Conservation (phyloP, 116 monocot genomes). For the Phalaenopsis hybrid region DNA sequence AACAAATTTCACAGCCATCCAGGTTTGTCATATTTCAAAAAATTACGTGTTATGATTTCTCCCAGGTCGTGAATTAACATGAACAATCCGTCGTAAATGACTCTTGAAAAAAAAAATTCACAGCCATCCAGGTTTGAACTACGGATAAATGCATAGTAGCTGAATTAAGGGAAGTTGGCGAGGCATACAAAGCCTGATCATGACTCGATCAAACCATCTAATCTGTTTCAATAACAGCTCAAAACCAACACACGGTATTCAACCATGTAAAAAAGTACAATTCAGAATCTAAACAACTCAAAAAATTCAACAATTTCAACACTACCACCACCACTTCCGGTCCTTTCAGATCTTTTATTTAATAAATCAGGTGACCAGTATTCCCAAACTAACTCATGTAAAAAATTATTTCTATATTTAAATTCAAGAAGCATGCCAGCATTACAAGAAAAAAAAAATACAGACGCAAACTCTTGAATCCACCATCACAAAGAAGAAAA, state of each 20-base stretch:
- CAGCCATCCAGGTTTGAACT: background rate
- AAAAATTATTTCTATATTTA: background rate
- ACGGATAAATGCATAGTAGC: background rate
- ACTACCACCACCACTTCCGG: background rate
- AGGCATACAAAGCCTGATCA: background rate
- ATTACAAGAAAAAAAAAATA: background rate
- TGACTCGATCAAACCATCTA: background rate
- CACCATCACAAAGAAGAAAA: background rate
- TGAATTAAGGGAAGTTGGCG: background rate
- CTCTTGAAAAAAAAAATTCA: background rate
- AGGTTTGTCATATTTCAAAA: background rate
- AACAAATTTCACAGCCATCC: background rate
- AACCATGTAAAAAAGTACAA: background rate
- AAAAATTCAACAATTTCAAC: background rate
- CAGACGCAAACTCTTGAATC: background rate
- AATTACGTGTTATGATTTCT: background rate
- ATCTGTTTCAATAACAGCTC: background rate
- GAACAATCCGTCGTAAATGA: background rate
- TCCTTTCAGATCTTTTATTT: no score
- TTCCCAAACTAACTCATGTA: background rate
- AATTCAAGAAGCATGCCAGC: background rate
- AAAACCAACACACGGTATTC: background rate
- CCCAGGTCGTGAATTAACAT: background rate
- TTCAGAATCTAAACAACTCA: background rate
- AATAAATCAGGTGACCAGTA: background rate